These are phyloP conservation scores for Deuterostichococcus epilithicus DNA, from an alignment of 139 green algal genomes.

Conservation along the genomic window DNA sequence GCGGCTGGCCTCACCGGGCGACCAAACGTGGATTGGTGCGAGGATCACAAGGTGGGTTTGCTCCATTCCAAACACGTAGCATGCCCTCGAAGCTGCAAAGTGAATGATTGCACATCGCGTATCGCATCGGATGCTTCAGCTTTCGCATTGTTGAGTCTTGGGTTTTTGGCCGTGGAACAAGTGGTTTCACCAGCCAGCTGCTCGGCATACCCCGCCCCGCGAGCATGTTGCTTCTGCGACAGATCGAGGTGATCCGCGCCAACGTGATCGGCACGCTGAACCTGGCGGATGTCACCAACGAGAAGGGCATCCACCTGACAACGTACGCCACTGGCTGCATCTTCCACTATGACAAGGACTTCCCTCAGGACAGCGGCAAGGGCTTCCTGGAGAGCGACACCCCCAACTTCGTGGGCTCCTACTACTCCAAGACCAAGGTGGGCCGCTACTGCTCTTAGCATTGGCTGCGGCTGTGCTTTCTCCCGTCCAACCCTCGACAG, in stretches of 20 bases:
- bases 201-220: too few relatives aligned
- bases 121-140: too few relatives aligned
- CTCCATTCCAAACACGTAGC: not conserved
- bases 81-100: not conserved
- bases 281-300: conserved; percentile 75
- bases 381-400: conserved; percentile 93
- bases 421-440: conserved; percentile 95
- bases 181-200: too few relatives aligned
- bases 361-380: conserved; percentile 64
- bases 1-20: conserved; percentile 91
- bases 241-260: conserved; percentile 88
- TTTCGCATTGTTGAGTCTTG: too few relatives aligned
- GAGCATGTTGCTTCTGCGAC: not conserved
- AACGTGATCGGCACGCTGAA: conserved; percentile 95
- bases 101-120: too few relatives aligned
- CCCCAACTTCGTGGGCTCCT: conserved; percentile 96
- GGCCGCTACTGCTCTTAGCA: too few relatives aligned
- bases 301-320: conserved; percentile 83
- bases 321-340: conserved; percentile 98
- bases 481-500: too few relatives aligned
- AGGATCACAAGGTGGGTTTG: conserved; percentile 81
- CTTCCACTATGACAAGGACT: conserved; percentile 95
- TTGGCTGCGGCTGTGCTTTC: not conserved
- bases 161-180: too few relatives aligned
- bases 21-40: conserved; percentile 98